Conservation (phyloP, 139 green algal species). For the Nannochloris sp. region DNA sequence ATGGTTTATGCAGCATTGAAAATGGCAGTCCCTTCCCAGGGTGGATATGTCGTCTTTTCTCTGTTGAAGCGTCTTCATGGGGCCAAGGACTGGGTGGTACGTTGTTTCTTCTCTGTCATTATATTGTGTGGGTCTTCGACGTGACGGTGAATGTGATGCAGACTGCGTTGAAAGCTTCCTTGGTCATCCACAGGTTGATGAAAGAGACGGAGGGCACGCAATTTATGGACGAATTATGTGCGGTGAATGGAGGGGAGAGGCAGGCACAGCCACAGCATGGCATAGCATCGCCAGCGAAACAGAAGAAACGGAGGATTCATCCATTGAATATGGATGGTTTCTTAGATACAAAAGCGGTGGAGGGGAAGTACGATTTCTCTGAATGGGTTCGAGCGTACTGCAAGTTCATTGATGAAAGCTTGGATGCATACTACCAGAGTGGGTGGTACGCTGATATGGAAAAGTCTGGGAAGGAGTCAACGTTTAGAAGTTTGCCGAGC, state of each 20-base stretch:
- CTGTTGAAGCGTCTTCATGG: conserved; percentile 34
- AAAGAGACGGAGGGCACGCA: conserved; percentile 50
- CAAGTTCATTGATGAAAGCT: conserved; percentile 79
- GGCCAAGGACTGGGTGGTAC: conserved; percentile 32
- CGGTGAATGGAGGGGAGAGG: neutral
- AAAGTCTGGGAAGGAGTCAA: conserved; percentile 16
- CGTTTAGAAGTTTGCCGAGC: conserved; percentile 9
- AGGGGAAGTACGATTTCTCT: conserved; percentile 61
- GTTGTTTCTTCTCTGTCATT: neutral
- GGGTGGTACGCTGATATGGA: conserved; percentile 41
- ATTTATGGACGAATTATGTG: conserved; percentile 56
- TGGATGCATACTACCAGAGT: conserved; percentile 47
- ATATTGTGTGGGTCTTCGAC: no score
- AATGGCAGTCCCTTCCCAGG: conserved; percentile 1
- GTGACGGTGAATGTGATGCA: neutral
- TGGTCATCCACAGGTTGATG: conserved; percentile 63
- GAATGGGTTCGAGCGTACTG: conserved; percentile 85
- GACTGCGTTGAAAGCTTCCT: conserved; percentile 69
- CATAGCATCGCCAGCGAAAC: neutral
- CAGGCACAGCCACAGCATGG: neutral
- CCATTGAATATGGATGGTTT: conserved; percentile 59
- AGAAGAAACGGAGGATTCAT: neutral
- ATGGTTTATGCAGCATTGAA: neutral
- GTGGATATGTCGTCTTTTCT: conserved; percentile 32
- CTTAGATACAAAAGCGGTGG: conserved; percentile 34